phyloP scores from a whole-genome alignment of 495 filamentous ascomycete species.

The Aspergillus saccharolyticus region DNA sequence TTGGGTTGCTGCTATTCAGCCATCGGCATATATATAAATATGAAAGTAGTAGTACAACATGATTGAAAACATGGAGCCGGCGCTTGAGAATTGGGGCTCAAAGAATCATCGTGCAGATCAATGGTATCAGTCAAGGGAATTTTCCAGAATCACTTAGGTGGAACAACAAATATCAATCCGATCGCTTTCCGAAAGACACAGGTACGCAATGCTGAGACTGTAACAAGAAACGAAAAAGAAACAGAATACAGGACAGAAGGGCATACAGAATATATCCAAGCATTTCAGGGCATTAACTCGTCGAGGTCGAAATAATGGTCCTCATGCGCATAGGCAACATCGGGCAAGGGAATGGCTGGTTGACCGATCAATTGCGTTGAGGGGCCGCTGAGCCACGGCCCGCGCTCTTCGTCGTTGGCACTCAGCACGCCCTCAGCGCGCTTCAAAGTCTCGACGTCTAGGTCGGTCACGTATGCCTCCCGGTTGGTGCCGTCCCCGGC shows the following conservation, averaged over 20 bases:
- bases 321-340: constrained; percentile 28
- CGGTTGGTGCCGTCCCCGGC: constrained; percentile 52
- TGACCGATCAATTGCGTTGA: constrained; percentile 37
- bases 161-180: not conserved
- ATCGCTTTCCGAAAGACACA: not conserved
- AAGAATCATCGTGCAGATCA: not conserved
- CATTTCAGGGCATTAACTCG: constrained; percentile 36
- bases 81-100: no score
- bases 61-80: no score
- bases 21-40: no score
- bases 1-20: no score
- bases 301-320: constrained; percentile 37
- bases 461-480: constrained; percentile 77
- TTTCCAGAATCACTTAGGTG: not conserved
- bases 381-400: constrained; percentile 59
- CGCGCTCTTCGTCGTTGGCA: constrained; percentile 78
- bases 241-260: constrained; percentile 8
- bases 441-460: constrained; percentile 86
- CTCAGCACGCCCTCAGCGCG: constrained; percentile 74
- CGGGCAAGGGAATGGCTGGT: constrained; percentile 31
- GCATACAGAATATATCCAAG: constrained; percentile 1
- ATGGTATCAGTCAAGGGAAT: not conserved
- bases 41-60: no score
- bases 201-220: constrained; percentile 3
- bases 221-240: constrained; percentile 11